A percentile compares a stretch with the other conserved stretches of the same genome.
Evolutionary conservation across 2,329 filamentous ascomycete genomes (phyloP).

Genomic region (Zymoseptoria ardabiliae): DNA sequence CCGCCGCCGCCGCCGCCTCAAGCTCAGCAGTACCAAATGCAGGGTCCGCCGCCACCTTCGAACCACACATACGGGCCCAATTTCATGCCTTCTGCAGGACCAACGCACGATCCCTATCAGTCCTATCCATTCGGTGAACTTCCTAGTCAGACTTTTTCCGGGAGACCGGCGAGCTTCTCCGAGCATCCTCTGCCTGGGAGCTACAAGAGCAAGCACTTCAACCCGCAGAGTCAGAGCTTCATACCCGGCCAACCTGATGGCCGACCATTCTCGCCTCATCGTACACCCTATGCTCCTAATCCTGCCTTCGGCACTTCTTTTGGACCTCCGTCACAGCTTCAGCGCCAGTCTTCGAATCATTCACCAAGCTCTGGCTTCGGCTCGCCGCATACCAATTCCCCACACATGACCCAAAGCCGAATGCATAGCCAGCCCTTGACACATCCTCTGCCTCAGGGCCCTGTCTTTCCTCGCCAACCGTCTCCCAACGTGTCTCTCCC

Average conservation of each 20-base stretch:
- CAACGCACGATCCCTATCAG: conserved; percentile 32
- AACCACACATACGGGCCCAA: conserved; percentile 8
- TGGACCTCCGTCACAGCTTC: conserved; percentile 15
- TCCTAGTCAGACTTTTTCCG: conserved; percentile 61
- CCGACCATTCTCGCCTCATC: conserved; percentile 21
- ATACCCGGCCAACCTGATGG: conserved; percentile 52
- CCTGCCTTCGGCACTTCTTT: conserved; percentile 5
- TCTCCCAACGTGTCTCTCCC: conserved; percentile 29
- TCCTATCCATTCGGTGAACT: conserved; percentile 72
- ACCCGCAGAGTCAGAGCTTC: conserved; percentile 89
- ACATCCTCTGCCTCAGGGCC: conserved; percentile 32
- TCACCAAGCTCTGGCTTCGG: conserved; percentile 24
- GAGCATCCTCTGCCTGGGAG: conserved; percentile 81
- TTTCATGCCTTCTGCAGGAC: conserved; percentile 26
- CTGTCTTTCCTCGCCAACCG: conserved; percentile 30
- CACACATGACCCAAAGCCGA: conserved; percentile 12
- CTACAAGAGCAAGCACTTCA: conserved; percentile 79
- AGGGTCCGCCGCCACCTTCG: neutral
- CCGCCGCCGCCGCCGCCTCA: neutral
- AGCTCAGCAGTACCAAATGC: conserved; percentile 2
- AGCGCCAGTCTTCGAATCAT: conserved; percentile 26
- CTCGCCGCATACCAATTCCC: conserved; percentile 17
- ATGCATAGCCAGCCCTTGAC: conserved; percentile 20
- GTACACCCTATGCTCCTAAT: conserved; percentile 2
- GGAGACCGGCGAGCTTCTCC: conserved; percentile 61